Evolutionary conservation across 2,329 filamentous ascomycete species (phyloP), one percentile per base, ranked within the genome.

Genomic region (Trichoderma breve): DNA sequence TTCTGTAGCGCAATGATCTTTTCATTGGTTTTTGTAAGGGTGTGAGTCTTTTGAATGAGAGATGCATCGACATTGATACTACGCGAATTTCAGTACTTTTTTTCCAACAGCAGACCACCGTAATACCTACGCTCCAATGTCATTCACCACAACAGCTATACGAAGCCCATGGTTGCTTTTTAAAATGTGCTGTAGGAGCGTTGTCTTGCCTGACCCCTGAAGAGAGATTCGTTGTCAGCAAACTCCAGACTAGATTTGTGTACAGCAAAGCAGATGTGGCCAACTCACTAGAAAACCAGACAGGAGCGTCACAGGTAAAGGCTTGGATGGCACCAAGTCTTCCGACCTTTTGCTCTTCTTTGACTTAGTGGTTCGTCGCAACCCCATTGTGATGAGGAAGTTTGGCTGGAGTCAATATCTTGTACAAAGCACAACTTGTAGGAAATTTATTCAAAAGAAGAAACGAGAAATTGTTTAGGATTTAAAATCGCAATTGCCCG

Each of bases 121-220:
- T 61, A 18, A 12, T 36, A 80, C 84, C 75, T 64, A 87, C 86
- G 85, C 84, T 73, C 88, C 88, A 81, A 93, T 92, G 73, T 93
- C 91, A 74, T 93, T 93, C 47, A 93, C 91, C 26, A 93, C 91
- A 15, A 93, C 88, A 0, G 90, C 91, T 71, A 93, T 92, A 1
- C 87, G 85, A 9, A 93, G 83, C 1, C 90, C 89, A 79, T 93
- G 91, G 4, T 91, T 85, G 1, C 88, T 89, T 43, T 87, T 87
- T 6, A 93, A 86, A 65, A 93, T 91, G 73, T 92, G 88, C 73
- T 92, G 87, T 0, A 93, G 84, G 0, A 93, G 84, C 0, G 91
- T 93, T 0, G 91, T 93, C 78, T 93, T 93, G 1, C 91, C 91
- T 60, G 89, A 88, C 12, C 91, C 90, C 89, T 90, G 14, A 0